Evolutionary conservation across 2,329 filamentous ascomycete species (phyloP).

Genomic region (Botrytis cinerea): DNA sequence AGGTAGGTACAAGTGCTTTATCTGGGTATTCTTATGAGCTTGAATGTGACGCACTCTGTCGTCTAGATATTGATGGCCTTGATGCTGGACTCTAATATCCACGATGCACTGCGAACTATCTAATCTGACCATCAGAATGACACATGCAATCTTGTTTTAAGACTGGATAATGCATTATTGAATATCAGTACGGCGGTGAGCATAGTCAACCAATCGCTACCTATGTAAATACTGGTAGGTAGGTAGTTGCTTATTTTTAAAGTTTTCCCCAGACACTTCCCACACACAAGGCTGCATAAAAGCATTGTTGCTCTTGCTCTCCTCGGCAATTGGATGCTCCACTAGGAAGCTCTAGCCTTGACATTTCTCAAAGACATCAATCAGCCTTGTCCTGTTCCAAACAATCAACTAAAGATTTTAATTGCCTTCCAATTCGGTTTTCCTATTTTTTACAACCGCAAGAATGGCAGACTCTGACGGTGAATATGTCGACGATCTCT

Average conservation of each 20-base stretch:
- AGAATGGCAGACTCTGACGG: constrained; percentile 73
- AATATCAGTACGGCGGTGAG: neutral
- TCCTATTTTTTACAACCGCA: neutral
- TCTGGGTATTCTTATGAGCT: neutral
- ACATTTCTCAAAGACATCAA: constrained; percentile 13
- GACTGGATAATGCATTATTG: neutral
- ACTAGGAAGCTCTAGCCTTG: constrained; percentile 19
- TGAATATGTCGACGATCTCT: constrained; percentile 66
- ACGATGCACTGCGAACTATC: neutral
- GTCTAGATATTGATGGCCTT: neutral
- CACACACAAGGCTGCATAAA: constrained; percentile 1
- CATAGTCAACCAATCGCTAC: neutral
- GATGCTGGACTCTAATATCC: constrained; percentile 8
- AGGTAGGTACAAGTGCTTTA: neutral
- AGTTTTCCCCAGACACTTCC: neutral
- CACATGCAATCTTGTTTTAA: neutral
- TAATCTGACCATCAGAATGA: constrained; percentile 5
- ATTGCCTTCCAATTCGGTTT: neutral
- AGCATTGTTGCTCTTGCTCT: constrained; percentile 1
- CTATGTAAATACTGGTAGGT: neutral
- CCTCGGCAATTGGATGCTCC: constrained; percentile 14
- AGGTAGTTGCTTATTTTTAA: neutral
- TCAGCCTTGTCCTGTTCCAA: constrained; percentile 20
- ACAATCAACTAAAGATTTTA: neutral
- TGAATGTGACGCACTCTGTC: neutral